These are phyloP conservation scores for Nannochloris sp. DNA, from an alignment of 139 green algal genomes.

Conservation along the genomic window DNA sequence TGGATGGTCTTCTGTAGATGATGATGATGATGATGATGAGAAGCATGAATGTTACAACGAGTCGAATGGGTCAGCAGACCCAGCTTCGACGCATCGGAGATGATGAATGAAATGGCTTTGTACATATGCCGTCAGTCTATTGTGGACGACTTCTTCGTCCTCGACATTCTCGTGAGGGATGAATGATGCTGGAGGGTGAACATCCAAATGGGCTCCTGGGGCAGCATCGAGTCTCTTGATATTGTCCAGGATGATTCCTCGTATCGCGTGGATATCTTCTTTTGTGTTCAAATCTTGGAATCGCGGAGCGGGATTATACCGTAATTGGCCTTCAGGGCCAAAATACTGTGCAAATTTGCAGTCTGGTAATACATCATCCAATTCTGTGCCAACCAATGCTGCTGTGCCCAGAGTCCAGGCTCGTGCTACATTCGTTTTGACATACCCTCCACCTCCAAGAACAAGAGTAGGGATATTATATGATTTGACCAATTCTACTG, in stretches of 20 bases:
- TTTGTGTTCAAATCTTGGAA: constrained; percentile 55
- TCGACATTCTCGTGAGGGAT: constrained; percentile 17
- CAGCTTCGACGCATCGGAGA: constrained; percentile 24
- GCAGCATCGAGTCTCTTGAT: constrained; percentile 47
- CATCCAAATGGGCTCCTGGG: constrained; percentile 33
- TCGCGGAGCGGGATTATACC: constrained; percentile 12
- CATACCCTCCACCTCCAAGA: constrained; percentile 85
- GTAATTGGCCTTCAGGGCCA: constrained; percentile 32
- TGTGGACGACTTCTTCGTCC: constrained; percentile 15
- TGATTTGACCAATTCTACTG: constrained; percentile 79
- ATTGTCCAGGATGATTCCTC: constrained; percentile 53
- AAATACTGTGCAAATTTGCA: constrained; percentile 67
- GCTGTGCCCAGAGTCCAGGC: constrained; percentile 66
- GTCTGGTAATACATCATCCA: constrained; percentile 50
- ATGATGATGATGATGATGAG: background rate
- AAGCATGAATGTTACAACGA: background rate
- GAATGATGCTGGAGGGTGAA: constrained; percentile 38
- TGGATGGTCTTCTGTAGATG: constrained; percentile 11
- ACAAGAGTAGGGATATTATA: constrained; percentile 87
- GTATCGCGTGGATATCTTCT: constrained; percentile 59
- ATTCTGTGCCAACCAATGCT: constrained; percentile 35
- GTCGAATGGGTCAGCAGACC: background rate
- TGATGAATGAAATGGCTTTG: constrained; percentile 26
- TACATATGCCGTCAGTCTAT: constrained; percentile 21
- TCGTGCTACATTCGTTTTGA: constrained; percentile 89